These are phyloP conservation scores for Nematocida minor DNA, from an alignment of 371 early-diverging fungal species.

Conservation along the genomic window DNA sequence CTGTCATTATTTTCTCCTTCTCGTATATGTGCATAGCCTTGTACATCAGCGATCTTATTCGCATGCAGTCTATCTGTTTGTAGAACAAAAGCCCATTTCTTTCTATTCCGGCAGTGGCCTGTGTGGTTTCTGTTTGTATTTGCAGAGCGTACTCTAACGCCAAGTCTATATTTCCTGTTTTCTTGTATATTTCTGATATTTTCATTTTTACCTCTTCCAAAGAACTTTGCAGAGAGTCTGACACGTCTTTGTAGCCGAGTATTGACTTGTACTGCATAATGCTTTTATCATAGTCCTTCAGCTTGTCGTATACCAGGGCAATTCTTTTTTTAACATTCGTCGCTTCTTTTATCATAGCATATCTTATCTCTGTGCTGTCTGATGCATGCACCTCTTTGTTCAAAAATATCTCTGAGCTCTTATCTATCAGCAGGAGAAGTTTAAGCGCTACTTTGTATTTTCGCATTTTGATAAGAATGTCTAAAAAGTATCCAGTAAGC, in stretches of 20 bases:
- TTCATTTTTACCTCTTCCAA: slow-evolving; percentile 52
- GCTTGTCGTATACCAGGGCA: background rate
- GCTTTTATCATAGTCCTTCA: slow-evolving; percentile 49
- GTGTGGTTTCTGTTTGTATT: background rate
- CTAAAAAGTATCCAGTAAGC: slow-evolving; percentile 22
- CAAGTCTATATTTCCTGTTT: slow-evolving; percentile 54
- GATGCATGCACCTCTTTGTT: background rate
- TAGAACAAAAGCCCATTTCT: slow-evolving; percentile 12
- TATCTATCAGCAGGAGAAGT: background rate
- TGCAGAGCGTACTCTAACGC: slow-evolving; percentile 53
- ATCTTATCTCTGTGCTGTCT: background rate
- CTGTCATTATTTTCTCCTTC: background rate
- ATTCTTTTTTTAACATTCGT: slow-evolving; percentile 27
- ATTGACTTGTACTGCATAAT: slow-evolving; percentile 48
- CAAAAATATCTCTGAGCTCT: background rate
- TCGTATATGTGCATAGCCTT: slow-evolving; percentile 24
- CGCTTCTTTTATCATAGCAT: slow-evolving; percentile 12
- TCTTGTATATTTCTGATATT: slow-evolving; percentile 59
- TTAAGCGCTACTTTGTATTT: slow-evolving; percentile 16
- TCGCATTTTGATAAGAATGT: slow-evolving; percentile 23
- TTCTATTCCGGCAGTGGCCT: background rate
- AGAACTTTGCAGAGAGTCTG: background rate
- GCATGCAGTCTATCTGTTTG: slow-evolving; percentile 15
- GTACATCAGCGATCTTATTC: slow-evolving; percentile 16
- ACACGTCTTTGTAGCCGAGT: slow-evolving; percentile 28